Conservation (phyloP, 2,329 filamentous ascomycete species). For the Fusarium sp. region DNA sequence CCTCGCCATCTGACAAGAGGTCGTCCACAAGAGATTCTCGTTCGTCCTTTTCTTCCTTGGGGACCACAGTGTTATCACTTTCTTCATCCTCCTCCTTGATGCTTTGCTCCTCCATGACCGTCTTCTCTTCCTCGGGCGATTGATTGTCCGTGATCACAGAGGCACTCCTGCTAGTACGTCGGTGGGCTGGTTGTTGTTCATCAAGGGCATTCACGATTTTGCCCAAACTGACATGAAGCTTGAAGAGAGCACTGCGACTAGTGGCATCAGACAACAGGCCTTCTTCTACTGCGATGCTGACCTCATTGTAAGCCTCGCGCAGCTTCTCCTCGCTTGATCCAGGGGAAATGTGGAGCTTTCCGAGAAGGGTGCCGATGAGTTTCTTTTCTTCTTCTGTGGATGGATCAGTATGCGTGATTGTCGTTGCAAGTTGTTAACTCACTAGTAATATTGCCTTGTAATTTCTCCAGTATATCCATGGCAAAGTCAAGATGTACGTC, state of each 20-base stretch:
- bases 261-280: conserved; percentile 68
- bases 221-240: conserved; percentile 72
- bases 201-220: conserved; percentile 72
- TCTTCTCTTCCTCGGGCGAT: conserved; percentile 52
- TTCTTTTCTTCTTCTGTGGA: conserved; percentile 84
- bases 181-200: conserved; percentile 51
- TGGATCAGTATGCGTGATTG: conserved; percentile 41
- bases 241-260: conserved; percentile 71
- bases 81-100: conserved; percentile 62
- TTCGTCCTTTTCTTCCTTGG: conserved; percentile 45
- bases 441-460: conserved; percentile 74
- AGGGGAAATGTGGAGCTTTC: conserved; percentile 82
- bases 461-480: conserved; percentile 77
- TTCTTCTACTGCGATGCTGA: conserved; percentile 70
- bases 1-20: conserved; percentile 53
- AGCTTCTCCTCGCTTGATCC: conserved; percentile 68
- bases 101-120: conserved; percentile 51
- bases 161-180: conserved; percentile 56
- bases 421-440: conserved; percentile 50
- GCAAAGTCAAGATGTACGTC: conserved; percentile 85
- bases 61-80: conserved; percentile 47
- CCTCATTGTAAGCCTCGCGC: conserved; percentile 64
- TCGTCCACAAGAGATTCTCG: conserved; percentile 53
- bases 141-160: conserved; percentile 50
- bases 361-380: conserved; percentile 77